These are phyloP conservation scores for Coemansia sp. DNA, from an alignment of 192 early-diverging fungal genomes.

Conservation along the genomic window DNA sequence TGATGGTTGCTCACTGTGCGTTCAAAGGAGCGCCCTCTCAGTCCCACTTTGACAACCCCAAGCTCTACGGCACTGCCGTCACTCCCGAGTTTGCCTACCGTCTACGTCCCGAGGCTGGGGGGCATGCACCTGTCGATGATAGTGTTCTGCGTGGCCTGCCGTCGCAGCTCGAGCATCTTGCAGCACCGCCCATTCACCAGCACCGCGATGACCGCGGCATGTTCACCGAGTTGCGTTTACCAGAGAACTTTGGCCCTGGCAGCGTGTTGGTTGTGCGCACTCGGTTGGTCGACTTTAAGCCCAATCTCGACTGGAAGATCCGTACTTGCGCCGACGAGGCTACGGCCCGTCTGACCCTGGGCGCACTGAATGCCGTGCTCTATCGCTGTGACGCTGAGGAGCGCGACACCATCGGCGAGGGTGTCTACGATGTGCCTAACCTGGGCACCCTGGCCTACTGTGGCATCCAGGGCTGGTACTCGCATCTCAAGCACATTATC, in stretches of 20 bases:
- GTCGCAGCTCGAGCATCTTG: conserved; percentile 55
- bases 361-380: conserved; percentile 83
- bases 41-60: conserved; percentile 55
- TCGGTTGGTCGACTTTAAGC: conserved; percentile 53
- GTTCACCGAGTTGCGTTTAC: conserved; percentile 63
- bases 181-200: conserved; percentile 49
- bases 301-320: conserved; percentile 60
- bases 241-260: conserved; percentile 78
- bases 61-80: conserved; percentile 59
- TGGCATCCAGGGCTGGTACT: conserved; percentile 91
- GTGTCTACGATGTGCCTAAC: conserved; percentile 86
- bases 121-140: conserved; percentile 9
- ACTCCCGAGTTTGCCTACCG: conserved; percentile 59
- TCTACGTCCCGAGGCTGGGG: conserved; percentile 44
- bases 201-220: conserved; percentile 55
- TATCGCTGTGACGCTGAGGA: conserved; percentile 91
- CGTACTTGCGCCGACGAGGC: conserved; percentile 64
- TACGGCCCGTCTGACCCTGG: conserved; percentile 56
- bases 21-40: conserved; percentile 58
- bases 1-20: conserved; percentile 86
- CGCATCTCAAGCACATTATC: conserved; percentile 75
- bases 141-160: conserved; percentile 62
- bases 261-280: conserved; percentile 74
- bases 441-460: conserved; percentile 81
- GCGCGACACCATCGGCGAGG: conserved; percentile 73